These are phyloP conservation scores for Gigaspora rosea DNA, from an alignment of 192 early-diverging fungal genomes.

Conservation along the genomic window DNA sequence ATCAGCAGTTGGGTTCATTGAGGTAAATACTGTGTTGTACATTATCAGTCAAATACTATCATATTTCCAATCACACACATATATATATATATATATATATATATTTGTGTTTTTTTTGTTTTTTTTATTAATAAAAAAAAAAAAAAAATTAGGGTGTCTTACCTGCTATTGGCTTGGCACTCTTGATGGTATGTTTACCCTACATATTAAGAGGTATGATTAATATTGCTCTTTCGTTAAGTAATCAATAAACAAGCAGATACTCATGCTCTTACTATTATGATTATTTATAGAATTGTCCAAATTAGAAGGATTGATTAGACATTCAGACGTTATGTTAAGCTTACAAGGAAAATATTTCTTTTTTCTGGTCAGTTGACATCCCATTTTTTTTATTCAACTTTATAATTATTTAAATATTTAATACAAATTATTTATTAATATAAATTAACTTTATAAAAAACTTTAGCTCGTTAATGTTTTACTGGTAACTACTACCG, in stretches of 20 bases:
- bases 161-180: constrained; percentile 67
- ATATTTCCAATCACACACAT: too few species aligned
- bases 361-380: constrained; percentile 68
- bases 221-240: background rate
- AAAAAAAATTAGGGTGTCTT: constrained; percentile 58
- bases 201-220: constrained; percentile 58
- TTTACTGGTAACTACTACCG: constrained; percentile 74
- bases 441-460: background rate
- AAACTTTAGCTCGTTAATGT: constrained; percentile 69
- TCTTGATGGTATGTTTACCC: constrained; percentile 72
- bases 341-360: constrained; percentile 62
- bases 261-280: background rate
- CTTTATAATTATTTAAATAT: constrained; percentile 1
- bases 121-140: too few species aligned
- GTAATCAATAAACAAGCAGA: background rate
- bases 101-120: too few species aligned
- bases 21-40: too few species aligned
- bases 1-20: constrained; percentile 42
- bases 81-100: too few species aligned
- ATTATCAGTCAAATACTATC: too few species aligned
- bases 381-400: background rate
- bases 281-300: constrained; percentile 44
- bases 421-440: background rate
- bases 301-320: constrained; percentile 51
- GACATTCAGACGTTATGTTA: background rate